Evolutionary conservation across 768 basidiomycete genomes (phyloP).

Genomic region (Lenzites betulinus): DNA sequence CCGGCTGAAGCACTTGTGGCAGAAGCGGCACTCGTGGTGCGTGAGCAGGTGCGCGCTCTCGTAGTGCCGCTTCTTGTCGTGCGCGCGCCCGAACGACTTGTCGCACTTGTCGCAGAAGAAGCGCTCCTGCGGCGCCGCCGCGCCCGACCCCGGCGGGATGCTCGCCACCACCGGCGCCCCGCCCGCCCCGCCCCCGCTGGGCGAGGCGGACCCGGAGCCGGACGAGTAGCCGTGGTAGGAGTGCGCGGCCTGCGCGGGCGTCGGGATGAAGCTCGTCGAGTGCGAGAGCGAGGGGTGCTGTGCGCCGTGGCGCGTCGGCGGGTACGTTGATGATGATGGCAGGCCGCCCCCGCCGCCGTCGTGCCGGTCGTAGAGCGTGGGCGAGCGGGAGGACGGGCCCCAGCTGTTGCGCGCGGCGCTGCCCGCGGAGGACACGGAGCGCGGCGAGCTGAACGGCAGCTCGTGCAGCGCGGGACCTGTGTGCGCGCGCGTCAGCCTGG

Average conservation of each 20-base stretch:
- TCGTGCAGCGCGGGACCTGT: slow-evolving; percentile 20
- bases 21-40: slow-evolving; percentile 69
- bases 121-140: slow-evolving; percentile 55
- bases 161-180: slow-evolving; percentile 18
- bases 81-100: slow-evolving; percentile 77
- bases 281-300: slow-evolving; percentile 21
- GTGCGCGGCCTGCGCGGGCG: slow-evolving; percentile 24
- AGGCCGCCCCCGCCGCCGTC: neutral
- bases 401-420: slow-evolving; percentile 5
- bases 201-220: slow-evolving; percentile 8
- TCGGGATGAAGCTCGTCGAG: slow-evolving; percentile 23
- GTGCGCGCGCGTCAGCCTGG: too few relatives aligned
- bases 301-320: neutral
- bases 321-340: neutral
- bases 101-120: slow-evolving; percentile 77
- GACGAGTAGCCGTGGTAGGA: slow-evolving; percentile 19
- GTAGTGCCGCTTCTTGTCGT: slow-evolving; percentile 81
- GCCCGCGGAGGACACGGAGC: neutral
- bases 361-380: slow-evolving; percentile 4
- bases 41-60: slow-evolving; percentile 72
- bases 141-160: slow-evolving; percentile 27
- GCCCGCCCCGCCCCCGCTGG: slow-evolving; percentile 6
- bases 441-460: slow-evolving; percentile 15
- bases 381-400: neutral
- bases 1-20: slow-evolving; percentile 79